Percentiles rank a stretch among this genome's conserved stretches.
Conservation (phyloP, 225 moss, liverwort and hornwort species). For the Asterella californica region DNA sequence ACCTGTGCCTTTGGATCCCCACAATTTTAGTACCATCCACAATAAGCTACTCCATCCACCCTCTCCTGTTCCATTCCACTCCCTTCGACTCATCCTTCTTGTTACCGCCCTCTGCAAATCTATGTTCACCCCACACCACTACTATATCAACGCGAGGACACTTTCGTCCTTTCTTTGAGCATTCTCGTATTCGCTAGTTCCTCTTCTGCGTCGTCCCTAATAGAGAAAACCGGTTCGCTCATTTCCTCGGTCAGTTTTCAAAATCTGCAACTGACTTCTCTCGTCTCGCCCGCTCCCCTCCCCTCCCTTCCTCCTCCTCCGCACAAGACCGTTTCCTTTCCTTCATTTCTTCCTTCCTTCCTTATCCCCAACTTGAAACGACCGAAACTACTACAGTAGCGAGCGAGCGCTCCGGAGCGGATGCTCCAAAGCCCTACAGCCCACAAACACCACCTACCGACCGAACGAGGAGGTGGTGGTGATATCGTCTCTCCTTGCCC, state of each 20-base stretch:
- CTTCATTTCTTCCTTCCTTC: background rate
- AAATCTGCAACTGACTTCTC: slow-evolving; percentile 27
- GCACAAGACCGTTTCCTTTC: slow-evolving; percentile 26
- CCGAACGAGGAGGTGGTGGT: slow-evolving; percentile 13
- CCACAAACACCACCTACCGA: slow-evolving; percentile 1
- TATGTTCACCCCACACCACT: background rate
- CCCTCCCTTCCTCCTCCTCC: slow-evolving; percentile 1
- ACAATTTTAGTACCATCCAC: slow-evolving; percentile 6
- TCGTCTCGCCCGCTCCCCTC: background rate
- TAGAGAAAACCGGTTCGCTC: slow-evolving; percentile 20
- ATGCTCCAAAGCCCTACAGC: slow-evolving; percentile 8
- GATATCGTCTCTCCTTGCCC: background rate
- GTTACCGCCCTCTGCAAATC: background rate
- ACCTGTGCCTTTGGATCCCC: background rate
- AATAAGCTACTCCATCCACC: background rate
- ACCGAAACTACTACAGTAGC: background rate
- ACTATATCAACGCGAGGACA: background rate
- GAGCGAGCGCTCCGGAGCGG: background rate
- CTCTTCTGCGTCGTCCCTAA: slow-evolving; percentile 4
- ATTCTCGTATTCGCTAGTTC: background rate
- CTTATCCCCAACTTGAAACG: background rate
- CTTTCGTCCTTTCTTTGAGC: background rate
- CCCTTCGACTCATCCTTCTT: slow-evolving; percentile 4
- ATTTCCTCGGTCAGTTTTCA: slow-evolving; percentile 28
- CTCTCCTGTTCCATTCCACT: background rate